Conservation (phyloP, 164 flowering plant genomes). For the Houttuynia cordata region DNA sequence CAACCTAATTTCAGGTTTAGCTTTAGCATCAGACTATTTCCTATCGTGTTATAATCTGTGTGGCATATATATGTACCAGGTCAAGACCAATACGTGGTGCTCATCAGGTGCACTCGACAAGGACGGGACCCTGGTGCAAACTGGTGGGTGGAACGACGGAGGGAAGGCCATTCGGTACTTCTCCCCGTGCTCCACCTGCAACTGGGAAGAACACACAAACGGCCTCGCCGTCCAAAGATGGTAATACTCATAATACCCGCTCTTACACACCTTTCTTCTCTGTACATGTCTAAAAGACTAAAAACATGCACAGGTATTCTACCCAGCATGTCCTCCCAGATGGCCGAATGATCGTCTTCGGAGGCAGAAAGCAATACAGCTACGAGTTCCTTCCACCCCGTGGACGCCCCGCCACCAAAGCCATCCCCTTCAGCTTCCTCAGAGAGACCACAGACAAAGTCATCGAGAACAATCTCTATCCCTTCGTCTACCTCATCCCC, state of each 20-base stretch:
- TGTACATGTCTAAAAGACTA: too few relatives aligned
- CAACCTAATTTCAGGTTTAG: too few relatives aligned
- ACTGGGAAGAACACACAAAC: slow-evolving; percentile 33
- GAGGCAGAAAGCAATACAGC: slow-evolving; percentile 50
- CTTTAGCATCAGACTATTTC: background rate
- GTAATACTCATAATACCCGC: too few relatives aligned
- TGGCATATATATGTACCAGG: slow-evolving; percentile 19
- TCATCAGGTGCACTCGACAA: slow-evolving; percentile 52
- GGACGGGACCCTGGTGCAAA: slow-evolving; percentile 48
- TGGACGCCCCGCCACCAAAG: slow-evolving; percentile 13
- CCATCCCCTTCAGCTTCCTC: slow-evolving; percentile 28
- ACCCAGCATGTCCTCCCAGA: slow-evolving; percentile 48
- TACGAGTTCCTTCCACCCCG: slow-evolving; percentile 51
- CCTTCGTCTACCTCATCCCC: slow-evolving; percentile 58
- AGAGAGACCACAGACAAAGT: slow-evolving; percentile 32
- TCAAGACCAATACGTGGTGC: slow-evolving; percentile 69
- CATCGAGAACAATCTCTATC: slow-evolving; percentile 79
- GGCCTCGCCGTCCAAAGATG: slow-evolving; percentile 47
- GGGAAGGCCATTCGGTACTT: slow-evolving; percentile 31
- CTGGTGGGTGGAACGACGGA: slow-evolving; percentile 64
- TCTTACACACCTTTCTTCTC: too few relatives aligned
- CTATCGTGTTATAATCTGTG: background rate
- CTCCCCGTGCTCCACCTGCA: slow-evolving; percentile 25
- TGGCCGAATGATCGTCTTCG: slow-evolving; percentile 46
- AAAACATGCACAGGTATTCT: slow-evolving; percentile 57